phyloP scores from a whole-genome alignment of 2,329 filamentous ascomycete species.

The Aureobasidium sp. region DNA sequence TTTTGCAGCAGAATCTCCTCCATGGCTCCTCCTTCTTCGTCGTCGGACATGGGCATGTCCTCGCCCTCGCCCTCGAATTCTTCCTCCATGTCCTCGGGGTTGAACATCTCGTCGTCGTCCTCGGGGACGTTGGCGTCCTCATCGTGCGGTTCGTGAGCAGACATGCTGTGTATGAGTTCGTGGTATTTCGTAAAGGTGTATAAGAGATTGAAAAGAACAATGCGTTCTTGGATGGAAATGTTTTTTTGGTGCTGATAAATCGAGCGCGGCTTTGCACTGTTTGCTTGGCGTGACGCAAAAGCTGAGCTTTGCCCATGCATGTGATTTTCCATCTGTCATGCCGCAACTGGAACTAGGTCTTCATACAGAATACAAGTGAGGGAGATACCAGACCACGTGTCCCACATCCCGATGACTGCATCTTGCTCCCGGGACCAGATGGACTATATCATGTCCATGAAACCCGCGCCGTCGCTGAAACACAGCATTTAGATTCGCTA shows the following conservation, averaged over 20 bases:
- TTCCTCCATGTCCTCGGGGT: slow-evolving; percentile 67
- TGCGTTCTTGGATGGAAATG: background rate
- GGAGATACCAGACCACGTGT: background rate
- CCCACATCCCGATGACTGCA: background rate
- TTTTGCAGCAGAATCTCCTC: slow-evolving; percentile 77
- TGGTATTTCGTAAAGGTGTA: background rate
- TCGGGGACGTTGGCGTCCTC: slow-evolving; percentile 26
- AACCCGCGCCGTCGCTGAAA: background rate
- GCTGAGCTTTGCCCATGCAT: slow-evolving; percentile 1
- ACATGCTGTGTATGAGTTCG: background rate
- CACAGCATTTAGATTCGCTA: background rate
- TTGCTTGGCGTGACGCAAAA: slow-evolving; percentile 7
- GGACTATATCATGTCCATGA: background rate
- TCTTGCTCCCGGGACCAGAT: background rate
- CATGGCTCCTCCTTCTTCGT: slow-evolving; percentile 46
- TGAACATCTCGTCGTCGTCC: slow-evolving; percentile 61
- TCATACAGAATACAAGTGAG: background rate
- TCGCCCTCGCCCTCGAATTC: slow-evolving; percentile 54
- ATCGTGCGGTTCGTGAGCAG: slow-evolving; percentile 12
- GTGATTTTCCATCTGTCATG: background rate
- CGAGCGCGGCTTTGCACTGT: slow-evolving; percentile 7
- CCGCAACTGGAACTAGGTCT: background rate
- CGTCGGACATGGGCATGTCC: slow-evolving; percentile 73
- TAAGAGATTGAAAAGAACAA: background rate
- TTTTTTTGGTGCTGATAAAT: slow-evolving; percentile 13